Evolutionary conservation across 495 filamentous ascomycete species (phyloP).

Genomic region (Penicillium mononematosum): DNA sequence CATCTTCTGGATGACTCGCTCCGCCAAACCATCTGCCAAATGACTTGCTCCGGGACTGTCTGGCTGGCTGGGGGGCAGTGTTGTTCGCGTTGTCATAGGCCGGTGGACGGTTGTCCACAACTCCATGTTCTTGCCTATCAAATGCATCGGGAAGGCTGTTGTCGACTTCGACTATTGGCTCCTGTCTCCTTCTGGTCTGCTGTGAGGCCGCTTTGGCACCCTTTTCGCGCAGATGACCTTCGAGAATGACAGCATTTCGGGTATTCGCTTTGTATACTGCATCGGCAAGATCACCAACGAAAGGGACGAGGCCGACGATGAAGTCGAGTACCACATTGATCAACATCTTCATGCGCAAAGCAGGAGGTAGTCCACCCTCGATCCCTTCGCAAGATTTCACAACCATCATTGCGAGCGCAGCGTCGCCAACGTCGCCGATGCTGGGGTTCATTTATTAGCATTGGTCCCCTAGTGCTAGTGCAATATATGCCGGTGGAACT

Average conservation of each 20-base stretch:
- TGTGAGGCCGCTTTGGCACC: slow-evolving; percentile 29
- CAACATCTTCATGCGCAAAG: slow-evolving; percentile 64
- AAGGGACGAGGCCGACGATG: slow-evolving; percentile 75
- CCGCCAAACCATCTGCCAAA: slow-evolving; percentile 38
- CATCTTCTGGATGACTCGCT: slow-evolving; percentile 26
- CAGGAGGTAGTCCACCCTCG: slow-evolving; percentile 65
- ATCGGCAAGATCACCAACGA: slow-evolving; percentile 82
- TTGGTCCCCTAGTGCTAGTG: not conserved
- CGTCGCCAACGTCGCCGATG: slow-evolving; percentile 74
- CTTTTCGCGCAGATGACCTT: slow-evolving; percentile 62
- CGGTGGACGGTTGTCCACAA: slow-evolving; percentile 25
- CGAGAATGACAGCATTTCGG: slow-evolving; percentile 71
- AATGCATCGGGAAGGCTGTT: slow-evolving; percentile 44
- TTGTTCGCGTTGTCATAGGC: slow-evolving; percentile 24
- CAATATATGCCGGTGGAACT: slow-evolving; percentile 32
- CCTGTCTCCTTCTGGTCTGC: slow-evolving; percentile 18
- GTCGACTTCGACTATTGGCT: slow-evolving; percentile 25
- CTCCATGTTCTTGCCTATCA: slow-evolving; percentile 36
- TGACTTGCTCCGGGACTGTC: slow-evolving; percentile 23
- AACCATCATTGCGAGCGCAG: slow-evolving; percentile 59
- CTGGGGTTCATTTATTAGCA: slow-evolving; percentile 36
- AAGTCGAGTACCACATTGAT: slow-evolving; percentile 78
- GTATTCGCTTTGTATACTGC: slow-evolving; percentile 69
- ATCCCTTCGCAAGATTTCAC: slow-evolving; percentile 63
- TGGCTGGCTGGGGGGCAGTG: slow-evolving; percentile 15